Evolutionary conservation across 78 protist genomes (phyloP), one percentile per base, ranked within the genome.

Genomic region (Salpingoeca rosetta): DNA sequence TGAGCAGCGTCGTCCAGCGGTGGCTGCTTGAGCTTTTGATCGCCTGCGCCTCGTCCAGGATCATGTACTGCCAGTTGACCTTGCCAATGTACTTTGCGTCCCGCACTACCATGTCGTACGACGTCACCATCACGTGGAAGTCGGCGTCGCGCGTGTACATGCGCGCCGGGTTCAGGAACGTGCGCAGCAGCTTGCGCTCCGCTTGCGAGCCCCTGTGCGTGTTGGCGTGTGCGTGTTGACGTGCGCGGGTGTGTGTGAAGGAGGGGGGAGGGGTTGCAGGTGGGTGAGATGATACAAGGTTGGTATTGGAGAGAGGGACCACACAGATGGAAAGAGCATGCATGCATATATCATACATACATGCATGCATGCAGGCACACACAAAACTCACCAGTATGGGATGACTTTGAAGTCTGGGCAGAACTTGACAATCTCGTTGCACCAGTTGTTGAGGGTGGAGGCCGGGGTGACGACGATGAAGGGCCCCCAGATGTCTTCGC

Each of bases 41-140:
- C 7, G 97, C 94, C 87, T 97, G 99, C 17, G 99, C 99, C 83
- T 98, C 99, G 91, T 98, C 99, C 43, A 98, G 88, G 36, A 97
- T 87, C 94, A 94, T 92, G 83, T 92, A 92, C 85, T 95, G 94
- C 95, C 95, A 94, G 26, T 37, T 1, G n/a, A 90, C 41, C 36
- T 92, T 79, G 36, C 80, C 56, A 44, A 97, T 86, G 76, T 90
- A 91, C 76, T 93, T 91, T 77, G 88, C 95, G 43, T 95, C 96
- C 37, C 38, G 31, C 7, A 94, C 89, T 0, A 89, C 93, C 83
- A 92, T 65, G 85, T 89, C 28, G 87, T 85, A 89, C 3, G 43
- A 26, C 28, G 39, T 35, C 11, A n/a, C 78, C 44, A 92, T 81
- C 0, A 94, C 96, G 80, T 95, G 98, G 84, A 94, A 95, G 72